phyloP scores from a whole-genome alignment of 257 asterid genomes.

The Nicotiana tabacum region DNA sequence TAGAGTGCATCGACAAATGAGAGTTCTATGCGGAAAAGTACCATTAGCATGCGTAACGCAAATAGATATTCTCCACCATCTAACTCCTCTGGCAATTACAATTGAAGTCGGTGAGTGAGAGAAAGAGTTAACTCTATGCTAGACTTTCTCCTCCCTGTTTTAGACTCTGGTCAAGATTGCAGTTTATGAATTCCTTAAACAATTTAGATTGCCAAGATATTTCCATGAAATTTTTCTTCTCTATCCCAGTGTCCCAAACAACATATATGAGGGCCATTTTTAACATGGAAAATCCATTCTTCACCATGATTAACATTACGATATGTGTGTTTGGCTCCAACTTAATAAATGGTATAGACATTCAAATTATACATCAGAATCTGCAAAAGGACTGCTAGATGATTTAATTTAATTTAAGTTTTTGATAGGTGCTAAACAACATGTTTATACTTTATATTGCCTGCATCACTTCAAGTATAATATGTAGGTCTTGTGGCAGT shows the following conservation, averaged over 20 bases:
- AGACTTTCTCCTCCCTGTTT: not conserved
- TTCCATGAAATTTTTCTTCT: not conserved
- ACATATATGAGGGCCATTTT: not conserved
- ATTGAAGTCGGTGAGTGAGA: slow-evolving; percentile 10
- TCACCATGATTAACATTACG: not conserved
- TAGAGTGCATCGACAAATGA: slow-evolving; percentile 82
- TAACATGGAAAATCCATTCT: not conserved
- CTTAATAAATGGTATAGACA: not conserved
- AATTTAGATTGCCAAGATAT: not conserved
- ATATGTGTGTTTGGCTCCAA: not conserved
- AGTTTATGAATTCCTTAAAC: not conserved
- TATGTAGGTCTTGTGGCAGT: not conserved
- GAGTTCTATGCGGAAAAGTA: slow-evolving; percentile 87
- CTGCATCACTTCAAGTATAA: not conserved
- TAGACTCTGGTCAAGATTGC: not conserved
- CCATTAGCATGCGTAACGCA: slow-evolving; percentile 98
- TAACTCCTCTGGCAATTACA: slow-evolving; percentile 63
- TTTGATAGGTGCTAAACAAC: not conserved
- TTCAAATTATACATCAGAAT: not conserved
- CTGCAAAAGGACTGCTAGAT: not conserved
- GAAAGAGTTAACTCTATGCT: not conserved
- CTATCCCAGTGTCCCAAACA: not conserved
- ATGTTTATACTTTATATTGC: not conserved
- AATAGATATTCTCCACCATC: slow-evolving; percentile 93
- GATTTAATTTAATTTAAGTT: not conserved